Conservation (phyloP, 2,329 filamentous ascomycete species). For the Exserohilum rostratum region DNA sequence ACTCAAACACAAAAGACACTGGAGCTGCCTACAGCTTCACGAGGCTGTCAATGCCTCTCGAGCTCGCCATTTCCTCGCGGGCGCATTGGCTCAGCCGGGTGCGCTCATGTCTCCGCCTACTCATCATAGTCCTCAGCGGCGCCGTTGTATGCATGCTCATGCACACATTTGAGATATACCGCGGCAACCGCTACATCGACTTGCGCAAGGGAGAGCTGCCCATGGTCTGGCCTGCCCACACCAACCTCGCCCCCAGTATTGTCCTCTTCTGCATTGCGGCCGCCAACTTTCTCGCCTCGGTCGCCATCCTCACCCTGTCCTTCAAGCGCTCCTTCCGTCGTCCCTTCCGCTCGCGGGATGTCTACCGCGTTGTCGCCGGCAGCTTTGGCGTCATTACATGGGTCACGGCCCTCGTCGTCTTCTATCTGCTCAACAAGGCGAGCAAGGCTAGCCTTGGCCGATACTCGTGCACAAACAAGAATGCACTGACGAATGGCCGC, state of each 20-base stretch:
- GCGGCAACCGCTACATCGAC: slow-evolving; percentile 44
- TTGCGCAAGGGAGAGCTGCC: slow-evolving; percentile 46
- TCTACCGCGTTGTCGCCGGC: slow-evolving; percentile 44
- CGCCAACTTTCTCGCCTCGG: slow-evolving; percentile 43
- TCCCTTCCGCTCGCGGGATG: slow-evolving; percentile 42
- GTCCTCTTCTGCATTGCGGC: slow-evolving; percentile 43
- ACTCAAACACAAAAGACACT: slow-evolving; percentile 27
- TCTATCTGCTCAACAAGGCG: slow-evolving; percentile 43
- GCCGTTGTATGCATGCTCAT: slow-evolving; percentile 44
- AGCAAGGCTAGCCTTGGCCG: slow-evolving; percentile 46
- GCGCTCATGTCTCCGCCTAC: slow-evolving; percentile 45
- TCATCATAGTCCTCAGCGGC: slow-evolving; percentile 47
- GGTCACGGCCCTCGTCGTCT: slow-evolving; percentile 40
- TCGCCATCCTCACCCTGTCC: slow-evolving; percentile 40
- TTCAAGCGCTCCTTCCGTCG: slow-evolving; percentile 43
- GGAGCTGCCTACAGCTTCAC: slow-evolving; percentile 16
- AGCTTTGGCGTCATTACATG: slow-evolving; percentile 45
- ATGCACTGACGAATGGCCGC: slow-evolving; percentile 43
- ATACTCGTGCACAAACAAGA: slow-evolving; percentile 44
- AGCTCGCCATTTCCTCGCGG: slow-evolving; percentile 33
- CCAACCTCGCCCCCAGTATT: slow-evolving; percentile 45
- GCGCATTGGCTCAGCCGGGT: slow-evolving; percentile 46
- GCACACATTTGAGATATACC: slow-evolving; percentile 46
- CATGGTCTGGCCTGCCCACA: slow-evolving; percentile 47
- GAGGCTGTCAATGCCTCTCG: slow-evolving; percentile 35